Conservation (phyloP, 2,329 filamentous ascomycete species). For the Diaporthe velutina region DNA sequence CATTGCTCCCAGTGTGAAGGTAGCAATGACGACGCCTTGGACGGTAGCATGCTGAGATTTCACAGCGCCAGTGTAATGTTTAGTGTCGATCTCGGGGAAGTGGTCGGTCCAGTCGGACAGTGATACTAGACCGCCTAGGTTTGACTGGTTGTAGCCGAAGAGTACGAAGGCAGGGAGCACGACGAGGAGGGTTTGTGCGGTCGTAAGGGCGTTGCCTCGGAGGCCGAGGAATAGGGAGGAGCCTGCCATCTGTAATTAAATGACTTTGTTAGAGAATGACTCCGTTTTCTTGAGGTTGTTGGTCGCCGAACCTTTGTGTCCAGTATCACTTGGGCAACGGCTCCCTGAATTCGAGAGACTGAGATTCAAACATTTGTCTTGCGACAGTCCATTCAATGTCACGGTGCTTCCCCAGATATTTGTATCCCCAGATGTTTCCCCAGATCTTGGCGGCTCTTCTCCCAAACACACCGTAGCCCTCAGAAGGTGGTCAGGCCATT, state of each 20-base stretch:
- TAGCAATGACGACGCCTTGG: constrained; percentile 53
- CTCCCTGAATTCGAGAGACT: neutral
- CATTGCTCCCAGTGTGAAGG: constrained; percentile 54
- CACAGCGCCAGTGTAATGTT: constrained; percentile 47
- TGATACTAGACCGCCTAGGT: constrained; percentile 53
- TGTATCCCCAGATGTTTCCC: constrained; percentile 13
- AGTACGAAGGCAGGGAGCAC: constrained; percentile 58
- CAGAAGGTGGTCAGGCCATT: neutral
- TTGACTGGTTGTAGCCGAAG: constrained; percentile 58
- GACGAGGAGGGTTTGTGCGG: constrained; percentile 56
- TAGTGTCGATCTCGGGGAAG: constrained; percentile 55
- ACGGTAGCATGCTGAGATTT: constrained; percentile 51
- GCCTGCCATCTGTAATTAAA: neutral
- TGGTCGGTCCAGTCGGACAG: constrained; percentile 50
- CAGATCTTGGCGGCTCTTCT: neutral
- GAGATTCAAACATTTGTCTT: neutral
- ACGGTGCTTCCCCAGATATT: constrained; percentile 8
- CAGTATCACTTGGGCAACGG: neutral
- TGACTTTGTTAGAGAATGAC: neutral
- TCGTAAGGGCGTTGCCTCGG: constrained; percentile 45
- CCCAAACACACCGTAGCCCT: neutral
- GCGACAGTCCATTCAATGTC: neutral
- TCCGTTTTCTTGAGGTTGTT: neutral
- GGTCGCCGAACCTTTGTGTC: neutral
- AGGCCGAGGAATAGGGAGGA: neutral